A percentile compares a stretch with the other conserved stretches of the same genome.
These are phyloP conservation scores for Collybia mongolica DNA, from an alignment of 768 basidiomycete genomes.

Conservation along the genomic window DNA sequence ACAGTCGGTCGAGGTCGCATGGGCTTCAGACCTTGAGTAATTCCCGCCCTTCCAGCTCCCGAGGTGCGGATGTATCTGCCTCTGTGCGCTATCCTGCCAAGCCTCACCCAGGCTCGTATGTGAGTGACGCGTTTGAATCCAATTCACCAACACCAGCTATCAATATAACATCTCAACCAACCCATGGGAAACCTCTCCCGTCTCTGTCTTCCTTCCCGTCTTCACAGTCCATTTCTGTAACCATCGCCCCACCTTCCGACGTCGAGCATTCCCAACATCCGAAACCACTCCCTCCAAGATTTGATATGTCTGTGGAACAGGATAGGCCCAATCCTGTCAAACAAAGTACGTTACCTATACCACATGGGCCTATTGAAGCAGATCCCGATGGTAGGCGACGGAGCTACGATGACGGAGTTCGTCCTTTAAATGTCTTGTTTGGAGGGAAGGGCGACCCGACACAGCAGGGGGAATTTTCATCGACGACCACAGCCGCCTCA, in stretches of 20 bases:
- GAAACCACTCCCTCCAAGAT: slow-evolving; percentile 16
- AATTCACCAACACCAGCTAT: slow-evolving; percentile 13
- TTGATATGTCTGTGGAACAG: slow-evolving; percentile 10
- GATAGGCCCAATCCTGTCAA: slow-evolving; percentile 25
- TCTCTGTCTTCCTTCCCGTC: slow-evolving; percentile 21
- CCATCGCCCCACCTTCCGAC: slow-evolving; percentile 36
- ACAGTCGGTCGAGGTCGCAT: slow-evolving; percentile 4
- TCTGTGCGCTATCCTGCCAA: slow-evolving; percentile 25
- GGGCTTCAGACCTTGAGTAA: not conserved
- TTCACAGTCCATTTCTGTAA: slow-evolving; percentile 39
- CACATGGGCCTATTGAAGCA: slow-evolving; percentile 16
- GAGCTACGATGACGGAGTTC: slow-evolving; percentile 46
- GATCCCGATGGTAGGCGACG: slow-evolving; percentile 30
- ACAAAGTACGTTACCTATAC: slow-evolving; percentile 41
- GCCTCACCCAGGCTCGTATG: slow-evolving; percentile 27
- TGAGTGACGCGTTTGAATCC: slow-evolving; percentile 36
- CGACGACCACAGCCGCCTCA: slow-evolving; percentile 14
- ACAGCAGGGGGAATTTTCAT: slow-evolving; percentile 15
- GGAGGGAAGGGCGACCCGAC: slow-evolving; percentile 22
- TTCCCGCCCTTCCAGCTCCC: slow-evolving; percentile 21
- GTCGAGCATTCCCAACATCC: slow-evolving; percentile 12
- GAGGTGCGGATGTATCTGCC: slow-evolving; percentile 7
- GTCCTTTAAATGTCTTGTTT: slow-evolving; percentile 37
- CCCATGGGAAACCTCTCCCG: not conserved
- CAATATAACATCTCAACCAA: slow-evolving; percentile 10